phyloP scores from a whole-genome alignment of 441 rosid genomes.

The Eutrema salsugineum region DNA sequence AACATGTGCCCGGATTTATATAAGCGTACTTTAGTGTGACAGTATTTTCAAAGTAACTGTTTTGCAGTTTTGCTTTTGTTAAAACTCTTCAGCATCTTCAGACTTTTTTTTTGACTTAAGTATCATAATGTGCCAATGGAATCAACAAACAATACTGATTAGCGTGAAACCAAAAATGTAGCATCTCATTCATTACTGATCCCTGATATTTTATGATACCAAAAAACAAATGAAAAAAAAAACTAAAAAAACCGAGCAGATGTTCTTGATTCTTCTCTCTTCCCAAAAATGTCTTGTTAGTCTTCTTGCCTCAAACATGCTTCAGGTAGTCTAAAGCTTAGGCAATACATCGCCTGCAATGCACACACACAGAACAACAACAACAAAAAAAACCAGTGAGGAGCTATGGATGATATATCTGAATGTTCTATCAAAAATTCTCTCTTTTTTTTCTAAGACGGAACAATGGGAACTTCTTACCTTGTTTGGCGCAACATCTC shows the following conservation, averaged over 20 bases:
- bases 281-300: not conserved
- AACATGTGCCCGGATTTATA: not conserved
- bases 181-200: not conserved
- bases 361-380: not conserved
- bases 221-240: not conserved
- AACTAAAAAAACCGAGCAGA: not conserved
- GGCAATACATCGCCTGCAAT: constrained; percentile 89
- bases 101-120: not conserved
- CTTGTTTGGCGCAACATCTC: constrained; percentile 99
- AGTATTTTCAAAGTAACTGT: not conserved
- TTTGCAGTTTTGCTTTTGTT: not conserved
- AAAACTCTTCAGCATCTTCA: not conserved
- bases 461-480: constrained; percentile 27
- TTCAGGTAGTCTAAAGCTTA: constrained; percentile 86
- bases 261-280: not conserved
- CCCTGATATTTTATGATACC: not conserved
- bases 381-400: not conserved
- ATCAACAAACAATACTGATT: not conserved
- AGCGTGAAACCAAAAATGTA: too few relatives aligned
- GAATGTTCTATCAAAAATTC: not conserved
- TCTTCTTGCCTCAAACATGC: constrained; percentile 52
- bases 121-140: not conserved
- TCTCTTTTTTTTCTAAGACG: not conserved
- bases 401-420: not conserved
- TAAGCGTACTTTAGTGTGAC: not conserved